A percentile compares a stretch with the other conserved stretches of the same genome.
Evolutionary conservation across 768 basidiomycete genomes (phyloP).

Genomic region (Panellus pusillus): DNA sequence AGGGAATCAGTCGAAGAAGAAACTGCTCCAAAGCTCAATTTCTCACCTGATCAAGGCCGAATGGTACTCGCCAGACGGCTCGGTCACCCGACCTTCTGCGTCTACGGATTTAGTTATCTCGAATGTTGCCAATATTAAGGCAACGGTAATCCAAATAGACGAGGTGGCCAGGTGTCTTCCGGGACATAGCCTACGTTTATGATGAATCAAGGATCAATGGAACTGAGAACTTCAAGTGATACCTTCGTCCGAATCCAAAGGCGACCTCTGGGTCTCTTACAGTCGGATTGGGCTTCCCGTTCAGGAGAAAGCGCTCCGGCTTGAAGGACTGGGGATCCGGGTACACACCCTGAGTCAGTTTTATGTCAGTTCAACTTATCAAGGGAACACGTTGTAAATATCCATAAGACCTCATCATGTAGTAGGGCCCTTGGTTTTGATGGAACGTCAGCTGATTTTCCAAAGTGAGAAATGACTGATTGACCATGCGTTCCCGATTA

Average conservation of each 20-base stretch:
- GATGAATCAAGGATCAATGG: not conserved
- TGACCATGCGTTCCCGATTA: constrained; percentile 27
- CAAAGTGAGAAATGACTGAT: not conserved
- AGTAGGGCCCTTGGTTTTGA: constrained; percentile 4
- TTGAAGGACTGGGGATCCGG: constrained; percentile 35
- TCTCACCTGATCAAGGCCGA: too few relatives aligned
- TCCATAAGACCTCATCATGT: not conserved
- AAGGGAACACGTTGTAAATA: not conserved
- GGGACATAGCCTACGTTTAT: constrained; percentile 13
- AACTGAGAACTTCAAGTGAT: not conserved
- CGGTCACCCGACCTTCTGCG: constrained; percentile 15
- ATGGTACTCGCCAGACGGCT: constrained; percentile 12
- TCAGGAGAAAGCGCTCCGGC: too few relatives aligned
- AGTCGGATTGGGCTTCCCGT: too few relatives aligned
- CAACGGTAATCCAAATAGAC: constrained; percentile 2
- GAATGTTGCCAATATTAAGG: not conserved
- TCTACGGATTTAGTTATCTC: not conserved
- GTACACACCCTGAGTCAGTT: constrained; percentile 25
- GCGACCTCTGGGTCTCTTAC: constrained; percentile 35
- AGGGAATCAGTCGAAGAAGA: too few relatives aligned
- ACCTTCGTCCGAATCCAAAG: constrained; percentile 24
- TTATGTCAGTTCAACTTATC: not conserved
- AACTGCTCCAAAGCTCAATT: too few relatives aligned
- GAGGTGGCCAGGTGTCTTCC: not conserved
- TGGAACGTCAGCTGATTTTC: not conserved